Evolutionary conservation across 2,329 filamentous ascomycete genomes (phyloP), one percentile per base, ranked within the genome.

Genomic region (Teratosphaeria gauchensis): DNA sequence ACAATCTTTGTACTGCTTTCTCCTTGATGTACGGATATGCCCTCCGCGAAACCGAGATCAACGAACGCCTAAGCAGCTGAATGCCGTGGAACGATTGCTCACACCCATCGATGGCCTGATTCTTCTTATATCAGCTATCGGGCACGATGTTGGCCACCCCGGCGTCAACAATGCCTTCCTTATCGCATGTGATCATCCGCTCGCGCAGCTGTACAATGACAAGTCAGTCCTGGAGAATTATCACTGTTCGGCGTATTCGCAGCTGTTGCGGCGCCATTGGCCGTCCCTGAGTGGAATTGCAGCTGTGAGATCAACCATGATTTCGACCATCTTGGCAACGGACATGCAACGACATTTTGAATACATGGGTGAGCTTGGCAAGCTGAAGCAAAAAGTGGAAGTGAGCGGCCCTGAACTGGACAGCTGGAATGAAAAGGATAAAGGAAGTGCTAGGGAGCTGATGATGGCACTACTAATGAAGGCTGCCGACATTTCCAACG

Each of bases 81-180:
- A 80, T 46, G 63, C 89, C 83, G 83, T 96, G 53, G 89, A 88
- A 2, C 78, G 81, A 52, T 78, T 97, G 28, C 78, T 99, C n/a
- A 82, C 83, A 54, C 91, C 92, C 0, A 90, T 95, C 64, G 92
- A 97, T 72, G 89, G 89, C 4, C 79, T 99, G 56, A 92, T 91
- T 0, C 81, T 99, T 2, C 81, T 99, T 53, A 87, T 97, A 64
- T 92, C 92, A 8, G 94, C 94, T n/a, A 95, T 99, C 68, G 94
- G 94, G 51, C 94, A 99, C 67, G 94, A 99, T 71, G 94, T 97
- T 46, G 94, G 94, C 24, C 94, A 99, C 71, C 94, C 94, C 0
- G 94, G 94, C 58, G 94, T 99, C 68, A 99, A 97, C 77, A 99
- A 99, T 71, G 91, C 92, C 32, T 99, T 99, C 71, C 79, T 99